Base-by-base conservation (phyloP, 352 stramenopile species). In the Phytophthora fragariae region DNA sequence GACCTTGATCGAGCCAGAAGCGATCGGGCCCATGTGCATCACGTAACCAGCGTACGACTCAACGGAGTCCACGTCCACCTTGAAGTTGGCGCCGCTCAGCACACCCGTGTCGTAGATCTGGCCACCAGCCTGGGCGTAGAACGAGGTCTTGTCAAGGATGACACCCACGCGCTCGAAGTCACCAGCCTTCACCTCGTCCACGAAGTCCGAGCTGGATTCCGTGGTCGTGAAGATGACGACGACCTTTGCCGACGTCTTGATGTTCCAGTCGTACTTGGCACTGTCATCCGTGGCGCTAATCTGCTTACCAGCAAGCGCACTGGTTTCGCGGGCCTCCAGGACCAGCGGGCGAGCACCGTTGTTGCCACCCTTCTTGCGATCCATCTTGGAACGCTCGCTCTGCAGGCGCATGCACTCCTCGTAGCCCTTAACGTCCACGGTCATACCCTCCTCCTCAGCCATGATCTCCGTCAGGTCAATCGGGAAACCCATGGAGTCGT, bases 401-500 rank as follows among this genome's bases (percentile, higher is more conserved):
- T 97, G 93, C 57, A 91, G 76, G 65, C 97, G 87, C 97, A 99
- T 99, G 73, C 97, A 92, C 39, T 98, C 79, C 31, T 96, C 88
- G 80, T 99, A 98, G 27, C 97, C 97, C 68, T 96, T 92, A 39
- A 94, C 82, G 76, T 99, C 97, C 33, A 99, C 87, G 17, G 84
- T 98, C 77, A 99, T 84, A 10, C 93, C 96, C 54, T 95, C 81
- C 73, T 99, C 96, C 81, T 99, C 97, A 7, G 93, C 95, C 96
- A 99, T 99, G 74, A 99, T 93, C 76, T 99, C 90, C 12, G 98
- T 99, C 73, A 99, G 88, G 80, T 99, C 98, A 56, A 99, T 86
- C 6, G 98, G 98, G 85, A 99, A 99, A 57, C 98, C 98, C 80
- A 99, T 94, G 24, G 98, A 99, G 74, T 99, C 97, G 81, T 99